Base-by-base conservation (phyloP, 345 rosid species). In the Eucalyptus dawsonii region DNA sequence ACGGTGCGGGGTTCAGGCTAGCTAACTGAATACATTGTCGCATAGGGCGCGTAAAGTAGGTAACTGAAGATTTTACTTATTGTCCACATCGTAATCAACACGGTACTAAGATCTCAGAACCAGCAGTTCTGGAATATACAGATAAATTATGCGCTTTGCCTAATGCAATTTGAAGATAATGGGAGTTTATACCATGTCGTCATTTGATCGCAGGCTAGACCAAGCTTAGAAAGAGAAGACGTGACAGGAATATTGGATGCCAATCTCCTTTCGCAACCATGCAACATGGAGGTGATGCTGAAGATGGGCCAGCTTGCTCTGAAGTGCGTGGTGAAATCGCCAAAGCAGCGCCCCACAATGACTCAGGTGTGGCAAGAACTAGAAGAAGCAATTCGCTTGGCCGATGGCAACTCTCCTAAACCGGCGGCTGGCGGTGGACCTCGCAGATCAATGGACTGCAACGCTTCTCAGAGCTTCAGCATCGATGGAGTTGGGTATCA, bases 321-420 rank as follows among this genome's bases (percentile, higher is more conserved):
- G 14, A 92, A 92, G 91, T 94, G 96, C 83, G 94, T 90, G 5
- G 95, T 81, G 17, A 90, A 91, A 87, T 62, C 19, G 17, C 95
- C 96, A 6, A 94, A 91, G 88, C 89, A 93, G 62, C 93, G 95
- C n/a, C 96, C 96, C 7, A 91, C 95, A 21, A 94, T 95, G 95
- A 90, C 92, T 56, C 93, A 88, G 88, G 95, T 95, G 56, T 92
- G 93, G 92, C 92, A 92, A 89, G 94, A 95, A 89, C 92, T 95
- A 9, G 94, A 94, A 88, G 89, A 90, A 45, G 93, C 94, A 14
- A 90, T 95, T 15, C 29, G 83, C 47, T 54, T 88, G 19, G 88
- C 87, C 37, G 91, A 90, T 54, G 86, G 56, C 83, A 21, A 86
- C 90, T 87, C 47, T 54, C 69, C 62, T 88, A 89, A 60, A 51